Percentiles rank a stretch among this genome's conserved stretches.
Conservation (phyloP, 83 land plant genomes). For the Larix sibirica region DNA sequence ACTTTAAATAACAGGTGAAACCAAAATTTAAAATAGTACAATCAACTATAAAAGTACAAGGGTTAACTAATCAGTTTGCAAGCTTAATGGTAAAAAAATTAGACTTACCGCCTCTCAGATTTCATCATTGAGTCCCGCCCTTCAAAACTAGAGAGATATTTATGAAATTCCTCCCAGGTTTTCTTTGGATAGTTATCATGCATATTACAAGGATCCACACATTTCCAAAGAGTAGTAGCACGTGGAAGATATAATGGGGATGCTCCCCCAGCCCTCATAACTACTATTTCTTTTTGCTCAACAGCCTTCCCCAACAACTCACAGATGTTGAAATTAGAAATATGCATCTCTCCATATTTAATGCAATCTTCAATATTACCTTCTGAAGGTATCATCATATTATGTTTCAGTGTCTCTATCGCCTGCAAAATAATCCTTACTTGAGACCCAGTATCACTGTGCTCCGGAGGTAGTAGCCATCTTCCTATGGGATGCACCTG, state of each 20-base stretch:
- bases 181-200: slow-evolving; percentile 42
- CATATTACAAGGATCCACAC: slow-evolving; percentile 50
- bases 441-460: slow-evolving; percentile 7
- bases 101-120: slow-evolving; percentile 47
- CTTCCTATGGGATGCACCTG: slow-evolving; percentile 2
- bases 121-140: slow-evolving; percentile 46
- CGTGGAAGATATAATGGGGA: slow-evolving; percentile 38
- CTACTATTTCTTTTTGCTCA: slow-evolving; percentile 42
- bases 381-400: slow-evolving; percentile 57
- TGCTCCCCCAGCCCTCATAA: slow-evolving; percentile 32
- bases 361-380: slow-evolving; percentile 66
- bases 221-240: slow-evolving; percentile 54
- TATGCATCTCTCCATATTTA: slow-evolving; percentile 40
- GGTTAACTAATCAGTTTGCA: neutral
- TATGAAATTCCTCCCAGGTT: slow-evolving; percentile 38
- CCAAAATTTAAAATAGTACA: neutral
- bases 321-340: slow-evolving; percentile 40
- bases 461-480: neutral
- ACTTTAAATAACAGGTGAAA: neutral
- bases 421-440: slow-evolving; percentile 46
- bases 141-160: slow-evolving; percentile 31
- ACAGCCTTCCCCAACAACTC: slow-evolving; percentile 40
- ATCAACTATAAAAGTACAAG: neutral
- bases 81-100: neutral
- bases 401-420: slow-evolving; percentile 43